These are phyloP conservation scores for Bruguiera sexangula DNA, from an alignment of 345 rosid species.

Conservation along the genomic window DNA sequence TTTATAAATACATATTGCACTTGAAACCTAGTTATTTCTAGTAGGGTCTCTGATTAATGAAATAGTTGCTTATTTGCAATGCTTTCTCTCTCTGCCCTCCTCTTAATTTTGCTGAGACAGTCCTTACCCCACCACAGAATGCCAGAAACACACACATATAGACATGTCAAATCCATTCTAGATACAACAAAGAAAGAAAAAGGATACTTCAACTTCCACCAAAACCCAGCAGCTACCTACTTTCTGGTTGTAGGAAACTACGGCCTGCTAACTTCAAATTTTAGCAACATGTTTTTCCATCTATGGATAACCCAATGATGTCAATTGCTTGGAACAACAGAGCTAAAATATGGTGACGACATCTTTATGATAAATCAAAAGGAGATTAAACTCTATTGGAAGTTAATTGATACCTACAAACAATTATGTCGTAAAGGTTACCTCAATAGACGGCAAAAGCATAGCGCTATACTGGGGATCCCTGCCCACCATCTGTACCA, in stretches of 20 bases:
- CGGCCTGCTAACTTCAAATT: background rate
- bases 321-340: background rate
- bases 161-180: too few species aligned
- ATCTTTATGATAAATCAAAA: background rate
- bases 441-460: conserved; percentile 88
- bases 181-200: background rate
- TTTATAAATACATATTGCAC: too few species aligned
- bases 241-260: background rate
- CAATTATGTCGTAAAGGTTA: conserved; percentile 15
- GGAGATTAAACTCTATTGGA: background rate
- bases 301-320: background rate
- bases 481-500: conserved; percentile 91
- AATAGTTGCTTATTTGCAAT: too few species aligned
- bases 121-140: too few species aligned
- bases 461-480: conserved; percentile 78
- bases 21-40: too few species aligned
- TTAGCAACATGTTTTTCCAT: too few species aligned
- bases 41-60: too few species aligned
- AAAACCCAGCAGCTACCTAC: background rate
- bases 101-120: too few species aligned
- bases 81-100: too few species aligned
- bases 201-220: background rate
- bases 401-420: background rate
- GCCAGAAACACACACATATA: too few species aligned
- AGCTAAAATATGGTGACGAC: too few species aligned